Conservation (phyloP, 148 eudicot genomes). For the Cornus kousa region DNA sequence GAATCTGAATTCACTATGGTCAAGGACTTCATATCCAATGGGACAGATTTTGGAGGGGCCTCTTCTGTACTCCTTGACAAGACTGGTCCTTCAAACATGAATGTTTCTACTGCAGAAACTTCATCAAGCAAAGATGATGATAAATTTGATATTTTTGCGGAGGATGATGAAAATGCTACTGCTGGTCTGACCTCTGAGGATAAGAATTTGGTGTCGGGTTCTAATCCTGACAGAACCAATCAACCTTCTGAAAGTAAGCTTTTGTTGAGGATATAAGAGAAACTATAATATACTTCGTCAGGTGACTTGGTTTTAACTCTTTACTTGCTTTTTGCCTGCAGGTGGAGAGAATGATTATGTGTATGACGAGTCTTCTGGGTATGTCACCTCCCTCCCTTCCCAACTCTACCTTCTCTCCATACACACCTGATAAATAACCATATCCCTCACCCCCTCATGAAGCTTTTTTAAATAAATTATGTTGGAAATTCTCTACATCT, state of each 20-base stretch:
- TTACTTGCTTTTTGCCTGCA: constrained; percentile 24
- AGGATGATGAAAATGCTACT: constrained; percentile 47
- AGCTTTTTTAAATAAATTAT: no score
- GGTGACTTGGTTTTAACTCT: constrained; percentile 9
- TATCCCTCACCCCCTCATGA: not conserved
- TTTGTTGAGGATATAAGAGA: no score
- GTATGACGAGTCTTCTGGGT: constrained; percentile 89
- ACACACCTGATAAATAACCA: not conserved
- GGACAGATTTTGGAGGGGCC: not conserved
- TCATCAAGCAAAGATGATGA: constrained; percentile 36
- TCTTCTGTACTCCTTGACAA: constrained; percentile 2
- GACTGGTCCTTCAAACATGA: constrained; percentile 11
- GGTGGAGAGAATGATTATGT: constrained; percentile 63
- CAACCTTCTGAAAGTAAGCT: constrained; percentile 49
- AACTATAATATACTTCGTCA: not conserved
- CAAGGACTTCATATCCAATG: constrained; percentile 1
- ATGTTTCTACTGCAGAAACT: constrained; percentile 5
- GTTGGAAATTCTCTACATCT: no score
- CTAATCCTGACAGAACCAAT: constrained; percentile 23
- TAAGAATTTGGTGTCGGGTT: constrained; percentile 24
- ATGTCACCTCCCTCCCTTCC: constrained; percentile 19
- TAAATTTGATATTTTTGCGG: constrained; percentile 84
- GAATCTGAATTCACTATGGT: constrained; percentile 5
- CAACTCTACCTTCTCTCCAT: not conserved
- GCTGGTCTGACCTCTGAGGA: constrained; percentile 37